Conservation (phyloP, 805 yeast genomes). For the Candida dajiaensis region DNA sequence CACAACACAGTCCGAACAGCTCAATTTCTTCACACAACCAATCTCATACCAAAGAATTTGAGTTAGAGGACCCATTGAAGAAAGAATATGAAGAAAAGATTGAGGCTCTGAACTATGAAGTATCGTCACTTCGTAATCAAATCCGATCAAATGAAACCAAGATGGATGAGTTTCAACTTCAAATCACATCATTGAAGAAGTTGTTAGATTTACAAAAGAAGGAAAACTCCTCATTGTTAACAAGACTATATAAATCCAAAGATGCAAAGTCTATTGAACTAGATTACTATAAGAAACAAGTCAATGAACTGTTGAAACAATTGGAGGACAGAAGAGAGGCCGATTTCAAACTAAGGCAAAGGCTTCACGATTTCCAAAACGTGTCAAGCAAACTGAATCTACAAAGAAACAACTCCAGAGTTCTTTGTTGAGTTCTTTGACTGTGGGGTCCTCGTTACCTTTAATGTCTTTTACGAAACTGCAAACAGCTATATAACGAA, state of each 20-base stretch:
- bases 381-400: not conserved
- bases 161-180: not conserved
- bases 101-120: not conserved
- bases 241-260: not conserved
- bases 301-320: conserved; percentile 10
- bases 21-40: conserved; percentile 10
- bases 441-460: not conserved
- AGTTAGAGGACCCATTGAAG: not conserved
- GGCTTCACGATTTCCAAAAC: conserved; percentile 1
- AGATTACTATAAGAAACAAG: conserved; percentile 12
- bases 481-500: not conserved
- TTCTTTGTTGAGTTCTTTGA: not conserved
- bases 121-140: not conserved
- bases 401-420: not conserved
- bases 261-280: conserved; percentile 6
- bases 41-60: not conserved
- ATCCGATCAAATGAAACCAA: not conserved
- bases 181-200: not conserved
- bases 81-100: conserved; percentile 4
- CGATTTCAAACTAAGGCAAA: conserved; percentile 16
- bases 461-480: not conserved
- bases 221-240: not conserved
- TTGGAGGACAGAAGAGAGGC: conserved; percentile 15
- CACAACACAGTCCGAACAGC: conserved; percentile 17
- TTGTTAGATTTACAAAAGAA: not conserved